Conservation (phyloP, 441 rosid genomes). For the Viola pubescens region DNA sequence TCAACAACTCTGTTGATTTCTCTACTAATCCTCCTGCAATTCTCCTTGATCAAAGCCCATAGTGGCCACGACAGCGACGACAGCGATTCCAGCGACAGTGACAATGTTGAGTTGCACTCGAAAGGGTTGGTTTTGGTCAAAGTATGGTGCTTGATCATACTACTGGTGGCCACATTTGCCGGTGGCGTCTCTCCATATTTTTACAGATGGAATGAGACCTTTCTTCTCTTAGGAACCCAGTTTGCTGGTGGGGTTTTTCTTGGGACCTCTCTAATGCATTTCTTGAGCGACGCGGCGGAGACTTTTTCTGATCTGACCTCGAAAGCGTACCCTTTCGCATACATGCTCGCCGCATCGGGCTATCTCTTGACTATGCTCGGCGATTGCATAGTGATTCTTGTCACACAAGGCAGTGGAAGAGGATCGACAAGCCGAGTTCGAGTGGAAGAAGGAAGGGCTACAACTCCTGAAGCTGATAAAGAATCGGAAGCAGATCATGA, state of each 20-base stretch:
- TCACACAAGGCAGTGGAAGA: slow-evolving; percentile 19
- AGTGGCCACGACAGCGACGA: slow-evolving; percentile 33
- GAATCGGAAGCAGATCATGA: slow-evolving; percentile 19
- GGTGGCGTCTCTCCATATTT: slow-evolving; percentile 63
- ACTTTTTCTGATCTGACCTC: slow-evolving; percentile 41
- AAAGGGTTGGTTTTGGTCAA: slow-evolving; percentile 41
- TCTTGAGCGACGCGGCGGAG: slow-evolving; percentile 56
- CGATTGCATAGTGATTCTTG: slow-evolving; percentile 39
- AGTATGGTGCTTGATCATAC: slow-evolving; percentile 50
- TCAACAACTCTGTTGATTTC: slow-evolving; percentile 37
- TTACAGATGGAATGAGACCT: slow-evolving; percentile 59
- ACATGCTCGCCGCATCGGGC: slow-evolving; percentile 59
- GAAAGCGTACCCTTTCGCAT: slow-evolving; percentile 56
- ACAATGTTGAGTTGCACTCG: slow-evolving; percentile 20
- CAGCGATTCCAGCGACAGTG: slow-evolving; percentile 1
- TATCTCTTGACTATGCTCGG: slow-evolving; percentile 71
- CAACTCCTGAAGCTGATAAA: slow-evolving; percentile 10
- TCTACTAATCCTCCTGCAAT: slow-evolving; percentile 29
- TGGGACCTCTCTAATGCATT: slow-evolving; percentile 75
- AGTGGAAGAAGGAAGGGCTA: slow-evolving; percentile 26
- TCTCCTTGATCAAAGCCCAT: slow-evolving; percentile 33
- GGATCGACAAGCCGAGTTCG: slow-evolving; percentile 25
- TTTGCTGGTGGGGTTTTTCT: slow-evolving; percentile 80
- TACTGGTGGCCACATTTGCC: slow-evolving; percentile 44
- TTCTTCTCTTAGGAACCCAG: slow-evolving; percentile 64